Evolutionary conservation across 2,329 filamentous ascomycete genomes (phyloP).

Genomic region (Xylogone sp.): DNA sequence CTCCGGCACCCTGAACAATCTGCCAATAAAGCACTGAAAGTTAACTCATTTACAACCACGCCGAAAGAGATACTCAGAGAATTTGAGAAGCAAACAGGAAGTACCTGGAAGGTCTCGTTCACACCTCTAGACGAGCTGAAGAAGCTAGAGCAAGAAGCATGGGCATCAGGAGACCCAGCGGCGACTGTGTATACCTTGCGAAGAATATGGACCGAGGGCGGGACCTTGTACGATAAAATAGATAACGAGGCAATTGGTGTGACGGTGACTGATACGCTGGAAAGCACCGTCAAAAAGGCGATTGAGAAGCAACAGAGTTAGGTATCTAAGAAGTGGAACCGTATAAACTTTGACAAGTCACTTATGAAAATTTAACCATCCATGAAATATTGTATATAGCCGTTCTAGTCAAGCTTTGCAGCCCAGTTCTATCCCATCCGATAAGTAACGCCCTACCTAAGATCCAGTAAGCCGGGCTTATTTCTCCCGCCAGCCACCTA

Average conservation of each 20-base stretch:
- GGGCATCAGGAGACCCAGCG: constrained; percentile 45
- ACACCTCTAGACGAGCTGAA: constrained; percentile 37
- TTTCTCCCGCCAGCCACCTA: too few relatives aligned
- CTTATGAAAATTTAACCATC: too few relatives aligned
- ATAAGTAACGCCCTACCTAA: too few relatives aligned
- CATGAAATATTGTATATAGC: too few relatives aligned
- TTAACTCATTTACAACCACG: constrained; percentile 32
- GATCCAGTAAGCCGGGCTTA: too few relatives aligned
- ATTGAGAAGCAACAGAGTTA: too few relatives aligned
- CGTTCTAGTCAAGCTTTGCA: too few relatives aligned
- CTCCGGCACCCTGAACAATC: constrained; percentile 32
- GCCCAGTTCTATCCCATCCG: too few relatives aligned
- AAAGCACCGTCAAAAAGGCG: constrained; percentile 37
- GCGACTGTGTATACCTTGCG: constrained; percentile 58
- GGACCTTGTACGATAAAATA: constrained; percentile 64
- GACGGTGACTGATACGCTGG: constrained; percentile 49
- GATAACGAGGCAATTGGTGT: constrained; percentile 60
- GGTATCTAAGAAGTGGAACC: too few relatives aligned
- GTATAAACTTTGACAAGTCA: too few relatives aligned
- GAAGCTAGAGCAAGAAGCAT: constrained; percentile 54
- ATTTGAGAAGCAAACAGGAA: constrained; percentile 35
- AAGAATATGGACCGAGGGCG: constrained; percentile 70
- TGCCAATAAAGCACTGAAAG: constrained; percentile 29
- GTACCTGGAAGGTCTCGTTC: constrained; percentile 29
- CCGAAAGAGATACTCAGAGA: constrained; percentile 31